These are phyloP conservation scores for Kwoniella shivajii DNA, from an alignment of 1,284 basidiomycete genomes.

Conservation along the genomic window DNA sequence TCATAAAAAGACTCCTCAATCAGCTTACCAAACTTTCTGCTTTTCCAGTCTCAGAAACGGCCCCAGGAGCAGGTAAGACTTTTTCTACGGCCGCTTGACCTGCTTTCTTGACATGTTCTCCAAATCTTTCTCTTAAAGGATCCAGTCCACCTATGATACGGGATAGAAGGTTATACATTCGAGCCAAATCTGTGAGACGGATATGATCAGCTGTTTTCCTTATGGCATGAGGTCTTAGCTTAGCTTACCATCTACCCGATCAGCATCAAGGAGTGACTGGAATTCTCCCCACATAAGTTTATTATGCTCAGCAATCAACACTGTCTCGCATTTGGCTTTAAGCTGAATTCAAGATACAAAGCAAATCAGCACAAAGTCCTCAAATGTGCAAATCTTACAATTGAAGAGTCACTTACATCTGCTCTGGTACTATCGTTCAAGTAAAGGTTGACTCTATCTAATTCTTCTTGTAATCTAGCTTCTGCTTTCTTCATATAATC, in stretches of 20 bases:
- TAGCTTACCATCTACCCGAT: conserved; percentile 72
- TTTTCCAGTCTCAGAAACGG: conserved; percentile 61
- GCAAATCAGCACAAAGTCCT: conserved; percentile 2
- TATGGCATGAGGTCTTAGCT: background rate
- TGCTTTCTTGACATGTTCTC: conserved; percentile 88
- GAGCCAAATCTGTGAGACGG: conserved; percentile 73
- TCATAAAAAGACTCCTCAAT: background rate
- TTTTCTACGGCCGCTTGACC: conserved; percentile 84
- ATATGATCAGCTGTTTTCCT: conserved; percentile 5
- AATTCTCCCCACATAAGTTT: conserved; percentile 93
- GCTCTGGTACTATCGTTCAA: conserved; percentile 85
- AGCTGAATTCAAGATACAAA: conserved; percentile 60
- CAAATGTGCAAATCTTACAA: too few relatives aligned
- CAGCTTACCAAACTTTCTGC: conserved; percentile 61
- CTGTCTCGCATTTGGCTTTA: conserved; percentile 86
- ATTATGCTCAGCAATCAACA: conserved; percentile 86
- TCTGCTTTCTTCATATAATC: conserved; percentile 98
- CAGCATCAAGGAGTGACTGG: conserved; percentile 86
- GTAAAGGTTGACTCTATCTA: conserved; percentile 92
- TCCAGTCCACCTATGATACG: conserved; percentile 90
- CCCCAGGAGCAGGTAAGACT: conserved; percentile 61
- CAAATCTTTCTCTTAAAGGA: conserved; percentile 88
- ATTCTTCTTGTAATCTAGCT: conserved; percentile 87
- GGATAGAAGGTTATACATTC: conserved; percentile 91
- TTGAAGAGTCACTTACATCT: conserved; percentile 57